Base-by-base conservation (phyloP, 805 yeast species). In the Danielia reshetovae region DNA sequence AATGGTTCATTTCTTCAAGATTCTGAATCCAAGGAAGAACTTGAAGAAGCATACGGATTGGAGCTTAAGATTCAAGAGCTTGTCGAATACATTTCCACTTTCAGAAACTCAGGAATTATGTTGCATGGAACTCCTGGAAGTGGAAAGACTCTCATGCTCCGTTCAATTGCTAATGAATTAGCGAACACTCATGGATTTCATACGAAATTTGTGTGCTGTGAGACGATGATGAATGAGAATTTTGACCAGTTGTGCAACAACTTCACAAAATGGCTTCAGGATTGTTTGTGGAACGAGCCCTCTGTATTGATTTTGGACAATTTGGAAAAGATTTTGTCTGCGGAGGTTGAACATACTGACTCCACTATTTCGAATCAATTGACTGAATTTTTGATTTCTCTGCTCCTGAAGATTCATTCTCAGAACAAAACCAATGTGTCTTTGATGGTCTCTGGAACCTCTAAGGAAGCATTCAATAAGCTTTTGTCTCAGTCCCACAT, bases 41-140 rank as follows among this genome's bases (percentile, higher is more conserved):
- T 46, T 5, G 46, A 50, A 1, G 71, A 78, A 4, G 74, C 83
- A 7, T 42, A 39, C 26, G 95, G 93, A 0, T 65, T 79, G 29
- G 80, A 77, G 18, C 48, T 57, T 3, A 48, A 66, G 5, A 45
- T 80, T 8, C 57, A 53, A 0, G 59, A 62, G 4, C 47, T 78
- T 8, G 45, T 59, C 5, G 65, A 65, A 6, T 52, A 70, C 0
- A 47, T 79, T 3, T 49, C 64, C 5, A 56, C 70, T 26, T 73
- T 63, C 18, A 51, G 72, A 5, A 69, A 67, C 32, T 54, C 70
- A 6, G 85, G 90, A 2, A 62, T 78, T 0, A 59, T 87, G 35
- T 49, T 89, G 0, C 72, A 77, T 45, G 97, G 97, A 0, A 60
- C 79, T 15, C 65, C 85, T 1, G 97, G 96, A 0, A 74, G 86